phyloP scores from a whole-genome alignment of 192 early-diverging fungal species.

The Coemansia sp. region DNA sequence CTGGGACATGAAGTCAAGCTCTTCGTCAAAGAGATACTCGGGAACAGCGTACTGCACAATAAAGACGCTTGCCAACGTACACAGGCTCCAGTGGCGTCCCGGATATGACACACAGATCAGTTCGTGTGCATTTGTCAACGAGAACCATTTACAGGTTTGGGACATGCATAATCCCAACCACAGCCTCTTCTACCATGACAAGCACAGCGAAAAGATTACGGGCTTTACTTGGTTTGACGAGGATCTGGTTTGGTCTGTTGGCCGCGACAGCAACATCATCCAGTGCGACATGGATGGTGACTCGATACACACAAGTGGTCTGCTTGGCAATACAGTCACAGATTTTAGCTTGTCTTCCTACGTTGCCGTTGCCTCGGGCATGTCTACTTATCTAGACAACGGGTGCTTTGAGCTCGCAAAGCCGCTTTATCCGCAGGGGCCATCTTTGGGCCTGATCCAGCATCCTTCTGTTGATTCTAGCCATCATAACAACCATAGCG shows the following conservation, averaged over 20 bases:
- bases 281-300: slow-evolving; percentile 50
- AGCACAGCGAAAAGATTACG: slow-evolving; percentile 21
- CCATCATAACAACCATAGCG: background rate
- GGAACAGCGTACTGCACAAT: slow-evolving; percentile 35
- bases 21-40: slow-evolving; percentile 26
- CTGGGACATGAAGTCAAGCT: slow-evolving; percentile 44
- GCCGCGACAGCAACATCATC: slow-evolving; percentile 24
- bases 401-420: background rate
- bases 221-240: slow-evolving; percentile 53
- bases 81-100: slow-evolving; percentile 53
- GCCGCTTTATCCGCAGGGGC: slow-evolving; percentile 1
- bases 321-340: slow-evolving; percentile 26
- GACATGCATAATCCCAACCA: slow-evolving; percentile 53
- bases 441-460: slow-evolving; percentile 4
- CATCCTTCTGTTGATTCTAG: background rate
- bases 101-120: slow-evolving; percentile 53
- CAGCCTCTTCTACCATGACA: slow-evolving; percentile 47
- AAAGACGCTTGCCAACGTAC: slow-evolving; percentile 26
- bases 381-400: background rate
- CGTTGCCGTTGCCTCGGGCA: slow-evolving; percentile 35
- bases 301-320: slow-evolving; percentile 30
- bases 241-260: slow-evolving; percentile 42
- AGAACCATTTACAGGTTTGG: slow-evolving; percentile 49
- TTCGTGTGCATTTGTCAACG: slow-evolving; percentile 31
- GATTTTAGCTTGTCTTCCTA: slow-evolving; percentile 33